These are phyloP conservation scores for Physcia stellaris DNA, from an alignment of 495 filamentous ascomycete species.

Conservation along the genomic window DNA sequence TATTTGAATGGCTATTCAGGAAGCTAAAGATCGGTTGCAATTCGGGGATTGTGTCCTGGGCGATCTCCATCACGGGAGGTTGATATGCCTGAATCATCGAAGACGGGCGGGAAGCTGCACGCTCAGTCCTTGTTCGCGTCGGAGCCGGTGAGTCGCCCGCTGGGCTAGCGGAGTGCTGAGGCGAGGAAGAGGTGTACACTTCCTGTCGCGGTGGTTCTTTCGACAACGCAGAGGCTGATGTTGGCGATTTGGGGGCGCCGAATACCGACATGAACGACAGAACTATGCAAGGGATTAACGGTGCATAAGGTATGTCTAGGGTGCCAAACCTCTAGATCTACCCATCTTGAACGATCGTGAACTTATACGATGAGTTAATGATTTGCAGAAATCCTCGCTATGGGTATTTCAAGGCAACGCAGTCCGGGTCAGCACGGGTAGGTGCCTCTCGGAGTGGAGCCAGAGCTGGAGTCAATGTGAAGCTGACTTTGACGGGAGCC, in stretches of 20 bases:
- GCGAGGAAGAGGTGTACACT: conserved; percentile 10
- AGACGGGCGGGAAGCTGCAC: conserved; percentile 38
- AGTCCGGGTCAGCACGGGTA: too few relatives aligned
- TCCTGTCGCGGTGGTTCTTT: conserved; percentile 9
- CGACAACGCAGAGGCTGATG: conserved; percentile 20
- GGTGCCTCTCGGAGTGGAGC: too few relatives aligned
- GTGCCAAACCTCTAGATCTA: conserved; percentile 10
- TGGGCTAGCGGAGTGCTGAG: conserved; percentile 13
- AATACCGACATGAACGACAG: conserved; percentile 51
- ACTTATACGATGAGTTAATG: too few relatives aligned
- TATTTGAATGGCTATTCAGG: conserved; percentile 90
- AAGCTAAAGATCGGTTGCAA: conserved; percentile 87
- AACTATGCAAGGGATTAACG: conserved; percentile 29
- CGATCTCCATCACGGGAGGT: conserved; percentile 75
- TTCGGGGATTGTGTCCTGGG: conserved; percentile 76
- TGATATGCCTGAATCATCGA: conserved; percentile 70
- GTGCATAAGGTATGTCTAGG: not conserved
- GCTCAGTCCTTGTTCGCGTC: conserved; percentile 17
- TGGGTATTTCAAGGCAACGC: too few relatives aligned
- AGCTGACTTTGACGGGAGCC: too few relatives aligned
- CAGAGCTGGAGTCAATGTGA: too few relatives aligned
- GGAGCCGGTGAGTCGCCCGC: conserved; percentile 22
- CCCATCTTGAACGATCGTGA: conserved; percentile 6
- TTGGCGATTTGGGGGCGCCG: conserved; percentile 23
- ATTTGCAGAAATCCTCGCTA: too few relatives aligned